Evolutionary conservation across 805 yeast species (phyloP), one percentile per base, ranked within the genome.

Genomic region (Ogataea wickerhamii): DNA sequence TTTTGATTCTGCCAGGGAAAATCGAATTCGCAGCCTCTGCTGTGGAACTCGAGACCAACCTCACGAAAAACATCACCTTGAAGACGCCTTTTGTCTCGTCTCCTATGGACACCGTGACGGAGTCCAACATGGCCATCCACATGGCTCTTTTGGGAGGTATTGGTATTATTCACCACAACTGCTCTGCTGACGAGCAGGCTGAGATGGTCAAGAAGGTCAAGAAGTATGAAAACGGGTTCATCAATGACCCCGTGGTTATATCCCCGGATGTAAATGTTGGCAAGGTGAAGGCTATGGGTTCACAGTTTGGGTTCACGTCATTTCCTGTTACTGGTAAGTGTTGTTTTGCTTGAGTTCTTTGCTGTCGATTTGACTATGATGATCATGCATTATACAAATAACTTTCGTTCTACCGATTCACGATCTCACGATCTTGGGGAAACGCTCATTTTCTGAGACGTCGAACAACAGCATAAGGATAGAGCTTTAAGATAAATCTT

Each of bases 351-450:
- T 32, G 7, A 18, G 24, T 25, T 38, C 38, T 28, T 41, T 47
- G 44, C 31, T 20, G 32, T 46, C 43, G 31, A 34, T 47, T 43
- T 23, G 52, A 39, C 45, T 25, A 61, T 79, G 86, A 80, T 79
- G 84, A 80, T 73, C 59, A 59, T 60, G 48, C 50, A 57, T 53
- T 55, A 44, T 63, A 16, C 20, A 61, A 64, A 73, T 86, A 88
- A 91, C 98, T 91, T 91, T 91, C 98, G 98, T 91, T 91, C 98
- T 91, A 82, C 98, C 95, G 96, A 82, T 61, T 67, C 16, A 63
- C 58, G 95, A 83, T 85, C 93, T 80, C 81, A 83, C 95, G 93
- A 88, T 85, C 95, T 77, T 87, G 96, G 68, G 94, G 97, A 88
- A 54, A 82, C 62, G 16, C n/a, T 28, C 18, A 36, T 19, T 32